Evolutionary conservation across 106 monocot genomes (phyloP).

Genomic region (Dendrobium nobile): DNA sequence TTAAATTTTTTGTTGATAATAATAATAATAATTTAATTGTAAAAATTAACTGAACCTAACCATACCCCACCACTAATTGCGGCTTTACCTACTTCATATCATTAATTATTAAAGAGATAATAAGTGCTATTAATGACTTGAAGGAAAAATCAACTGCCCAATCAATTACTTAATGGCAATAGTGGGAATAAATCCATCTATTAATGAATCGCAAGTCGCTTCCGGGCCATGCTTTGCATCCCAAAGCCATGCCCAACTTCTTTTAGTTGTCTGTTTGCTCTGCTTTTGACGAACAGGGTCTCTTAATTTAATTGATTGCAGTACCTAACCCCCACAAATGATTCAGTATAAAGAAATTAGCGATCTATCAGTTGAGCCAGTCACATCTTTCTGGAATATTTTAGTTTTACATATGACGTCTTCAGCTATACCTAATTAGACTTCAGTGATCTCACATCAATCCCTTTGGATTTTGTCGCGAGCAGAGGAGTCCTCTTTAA

Average conservation of each 20-base stretch:
- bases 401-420: neutral
- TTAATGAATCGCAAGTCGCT: no score
- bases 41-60: no score
- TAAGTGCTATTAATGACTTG: neutral
- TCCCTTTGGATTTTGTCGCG: no score
- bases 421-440: neutral
- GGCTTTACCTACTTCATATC: no score
- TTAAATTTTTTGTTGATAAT: no score
- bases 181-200: no score
- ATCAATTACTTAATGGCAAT: neutral
- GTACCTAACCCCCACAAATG: no score
- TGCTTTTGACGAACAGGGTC: neutral
- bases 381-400: neutral
- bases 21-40: no score
- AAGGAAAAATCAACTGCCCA: neutral
- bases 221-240: neutral
- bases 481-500: no score
- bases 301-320: neutral
- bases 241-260: neutral
- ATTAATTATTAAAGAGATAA: no score
- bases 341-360: no score
- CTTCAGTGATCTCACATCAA: neutral
- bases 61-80: no score
- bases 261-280: neutral
- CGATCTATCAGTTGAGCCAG: neutral